phyloP scores from a whole-genome alignment of 2,329 filamentous ascomycete genomes.

The Zasmidium cellare region DNA sequence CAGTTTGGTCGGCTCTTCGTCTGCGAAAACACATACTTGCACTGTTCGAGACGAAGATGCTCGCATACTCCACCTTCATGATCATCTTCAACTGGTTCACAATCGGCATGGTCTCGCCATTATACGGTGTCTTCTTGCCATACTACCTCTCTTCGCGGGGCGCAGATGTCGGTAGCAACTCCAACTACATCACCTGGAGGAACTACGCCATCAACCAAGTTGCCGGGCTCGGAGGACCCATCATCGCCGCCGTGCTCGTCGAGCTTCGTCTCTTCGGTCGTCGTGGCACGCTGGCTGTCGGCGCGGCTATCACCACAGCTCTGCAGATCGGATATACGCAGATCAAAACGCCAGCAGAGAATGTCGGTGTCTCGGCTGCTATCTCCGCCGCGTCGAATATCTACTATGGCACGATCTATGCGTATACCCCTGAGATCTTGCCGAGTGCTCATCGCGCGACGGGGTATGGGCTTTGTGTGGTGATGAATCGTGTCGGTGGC shows the following conservation, averaged over 20 bases:
- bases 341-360: conserved; percentile 28
- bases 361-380: conserved; percentile 24
- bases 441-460: conserved; percentile 70
- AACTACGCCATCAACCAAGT: conserved; percentile 72
- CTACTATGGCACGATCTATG: conserved; percentile 70
- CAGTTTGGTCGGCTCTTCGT: conserved; percentile 23
- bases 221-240: conserved; percentile 66
- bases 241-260: conserved; percentile 36
- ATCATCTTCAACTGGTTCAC: conserved; percentile 29
- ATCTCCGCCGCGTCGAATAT: conserved; percentile 52
- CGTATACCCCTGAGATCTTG: conserved; percentile 76
- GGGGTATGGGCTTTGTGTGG: conserved; percentile 42
- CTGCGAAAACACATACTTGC: conserved; percentile 25
- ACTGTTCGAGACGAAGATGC: conserved; percentile 24
- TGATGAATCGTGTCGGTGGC: conserved; percentile 28
- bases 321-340: conserved; percentile 30
- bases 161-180: conserved; percentile 25
- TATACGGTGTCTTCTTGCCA: conserved; percentile 89
- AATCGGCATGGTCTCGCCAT: conserved; percentile 74
- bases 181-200: conserved; percentile 62
- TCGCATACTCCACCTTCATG: conserved; percentile 25
- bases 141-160: conserved; percentile 62
- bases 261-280: conserved; percentile 27
- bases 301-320: conserved; percentile 24
- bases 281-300: conserved; percentile 25